Base-by-base conservation (phyloP, 345 rosid species). In the Salix koriyanagi region DNA sequence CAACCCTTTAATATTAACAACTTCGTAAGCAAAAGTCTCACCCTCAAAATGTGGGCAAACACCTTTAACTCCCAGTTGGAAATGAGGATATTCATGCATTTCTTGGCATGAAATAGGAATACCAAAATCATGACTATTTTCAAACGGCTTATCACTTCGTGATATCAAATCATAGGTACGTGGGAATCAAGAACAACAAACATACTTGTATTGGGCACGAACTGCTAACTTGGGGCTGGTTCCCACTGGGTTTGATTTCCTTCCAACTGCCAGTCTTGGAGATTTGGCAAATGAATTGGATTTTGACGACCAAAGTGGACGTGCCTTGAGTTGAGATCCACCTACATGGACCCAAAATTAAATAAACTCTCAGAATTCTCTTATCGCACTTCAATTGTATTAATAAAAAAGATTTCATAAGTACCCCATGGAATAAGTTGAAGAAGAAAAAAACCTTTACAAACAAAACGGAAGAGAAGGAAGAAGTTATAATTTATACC, bases 141-240 rank as follows among this genome's bases (percentile, higher is more conserved):
- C 46, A 37, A 41, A 6, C 39, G 7, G 14, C 26, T 56, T 3
- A 3, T n/a, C 26, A 28, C 16, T 46, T 62, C 7, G 65, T 23
- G 7, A 58, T 30, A 32, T 60, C 28, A 13, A 7, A 2, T 15
- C 4, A 3, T 7, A 25, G 64, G 12, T 34, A 69, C 12, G 4
- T 30, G 23, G 14, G 62, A 56, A 56, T n/a, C 62, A 56, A 56
- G 62, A 39, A 14, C 62, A 16, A 64, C 30, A 77, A 46, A 54
- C 85, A 16, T 88, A 91, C 94, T 82, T 79, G 75, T 92, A 89
- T 69, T 83, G 88, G 6, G 93, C 92, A 82, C 79, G 83, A 81
- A 92, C 86, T n/a, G 90, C 77, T 58, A 88, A 75, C 73, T 74
- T 86, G 76, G 14, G 75, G 72, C 67, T 80, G 58, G 74, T 58